Evolutionary conservation across 2,329 filamentous ascomycete species (phyloP).

Genomic region (Penicillium hesseltinei): DNA sequence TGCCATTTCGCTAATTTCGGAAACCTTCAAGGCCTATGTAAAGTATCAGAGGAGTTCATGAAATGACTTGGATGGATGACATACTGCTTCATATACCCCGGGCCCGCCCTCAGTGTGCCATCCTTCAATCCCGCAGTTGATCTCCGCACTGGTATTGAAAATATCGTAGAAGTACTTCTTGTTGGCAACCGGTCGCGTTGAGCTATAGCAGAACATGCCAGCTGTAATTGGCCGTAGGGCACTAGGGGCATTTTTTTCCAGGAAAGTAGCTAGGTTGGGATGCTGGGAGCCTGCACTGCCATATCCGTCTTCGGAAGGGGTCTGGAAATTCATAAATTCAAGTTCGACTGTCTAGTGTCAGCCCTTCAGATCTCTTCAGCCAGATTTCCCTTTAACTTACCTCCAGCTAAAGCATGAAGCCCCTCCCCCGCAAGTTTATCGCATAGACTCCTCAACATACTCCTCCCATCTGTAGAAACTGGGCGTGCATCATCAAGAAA

Average conservation of each 20-base stretch:
- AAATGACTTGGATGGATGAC: not conserved
- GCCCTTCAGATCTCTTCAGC: slow-evolving; percentile 1
- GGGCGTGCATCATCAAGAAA: slow-evolving; percentile 74
- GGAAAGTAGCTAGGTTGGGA: slow-evolving; percentile 72
- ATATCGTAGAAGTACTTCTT: slow-evolving; percentile 86
- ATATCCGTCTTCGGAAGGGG: slow-evolving; percentile 29
- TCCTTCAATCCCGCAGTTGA: slow-evolving; percentile 78
- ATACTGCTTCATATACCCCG: slow-evolving; percentile 84
- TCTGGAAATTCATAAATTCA: slow-evolving; percentile 61
- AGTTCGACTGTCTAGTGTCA: slow-evolving; percentile 66
- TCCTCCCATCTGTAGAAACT: slow-evolving; percentile 73
- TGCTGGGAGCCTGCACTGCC: slow-evolving; percentile 69
- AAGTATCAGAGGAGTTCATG: not conserved
- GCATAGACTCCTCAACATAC: slow-evolving; percentile 65
- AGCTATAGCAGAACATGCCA: slow-evolving; percentile 91
- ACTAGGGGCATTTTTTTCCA: slow-evolving; percentile 68
- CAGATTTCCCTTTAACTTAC: slow-evolving; percentile 48
- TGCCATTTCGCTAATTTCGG: slow-evolving; percentile 80
- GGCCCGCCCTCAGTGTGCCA: slow-evolving; percentile 94
- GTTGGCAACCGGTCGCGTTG: slow-evolving; percentile 81
- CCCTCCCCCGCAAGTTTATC: slow-evolving; percentile 65
- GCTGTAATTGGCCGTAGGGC: slow-evolving; percentile 77
- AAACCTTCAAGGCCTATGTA: slow-evolving; percentile 71
- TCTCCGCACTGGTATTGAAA: slow-evolving; percentile 73
- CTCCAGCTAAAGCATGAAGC: slow-evolving; percentile 82